Percentiles rank a stretch among this genome's conserved stretches.
Conservation (phyloP, 2,329 filamentous ascomycete species). For the Elsinoe arachidis region DNA sequence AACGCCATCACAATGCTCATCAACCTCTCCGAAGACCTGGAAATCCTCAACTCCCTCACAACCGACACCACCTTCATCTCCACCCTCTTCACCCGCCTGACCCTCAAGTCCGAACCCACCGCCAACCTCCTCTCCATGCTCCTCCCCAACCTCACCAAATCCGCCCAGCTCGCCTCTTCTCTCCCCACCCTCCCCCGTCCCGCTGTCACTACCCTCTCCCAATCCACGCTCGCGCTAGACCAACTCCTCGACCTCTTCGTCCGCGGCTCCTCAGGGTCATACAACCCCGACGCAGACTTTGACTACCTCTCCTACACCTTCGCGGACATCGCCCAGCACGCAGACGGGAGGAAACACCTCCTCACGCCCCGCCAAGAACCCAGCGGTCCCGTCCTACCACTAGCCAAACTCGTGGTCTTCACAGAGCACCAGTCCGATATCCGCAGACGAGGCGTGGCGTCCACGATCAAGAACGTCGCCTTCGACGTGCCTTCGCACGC, state of each 20-base stretch:
- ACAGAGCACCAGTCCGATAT: constrained; percentile 81
- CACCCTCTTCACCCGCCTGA: constrained; percentile 61
- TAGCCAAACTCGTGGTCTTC: constrained; percentile 89
- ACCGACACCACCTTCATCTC: constrained; percentile 76
- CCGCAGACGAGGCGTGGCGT: constrained; percentile 86
- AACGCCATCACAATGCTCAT: constrained; percentile 86
- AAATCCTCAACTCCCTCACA: constrained; percentile 63
- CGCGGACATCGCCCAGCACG: constrained; percentile 73
- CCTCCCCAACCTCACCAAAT: constrained; percentile 83
- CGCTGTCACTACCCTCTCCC: constrained; percentile 60
- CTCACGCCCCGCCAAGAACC: constrained; percentile 53
- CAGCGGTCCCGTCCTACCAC: constrained; percentile 67
- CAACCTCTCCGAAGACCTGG: constrained; percentile 69
- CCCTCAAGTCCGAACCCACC: constrained; percentile 65
- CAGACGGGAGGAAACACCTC: constrained; percentile 53
- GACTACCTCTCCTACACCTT: constrained; percentile 94
- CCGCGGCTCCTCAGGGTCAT: constrained; percentile 71
- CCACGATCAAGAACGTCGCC: constrained; percentile 85
- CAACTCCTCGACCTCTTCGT: constrained; percentile 95
- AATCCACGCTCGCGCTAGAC: constrained; percentile 67
- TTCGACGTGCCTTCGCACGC: constrained; percentile 72
- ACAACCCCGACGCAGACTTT: constrained; percentile 78
- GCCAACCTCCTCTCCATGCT: constrained; percentile 85
- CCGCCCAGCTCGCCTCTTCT: constrained; percentile 55
- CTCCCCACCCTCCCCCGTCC: constrained; percentile 61